These are phyloP conservation scores for Chloropicon primus DNA, from an alignment of 139 green algal genomes.

Conservation along the genomic window DNA sequence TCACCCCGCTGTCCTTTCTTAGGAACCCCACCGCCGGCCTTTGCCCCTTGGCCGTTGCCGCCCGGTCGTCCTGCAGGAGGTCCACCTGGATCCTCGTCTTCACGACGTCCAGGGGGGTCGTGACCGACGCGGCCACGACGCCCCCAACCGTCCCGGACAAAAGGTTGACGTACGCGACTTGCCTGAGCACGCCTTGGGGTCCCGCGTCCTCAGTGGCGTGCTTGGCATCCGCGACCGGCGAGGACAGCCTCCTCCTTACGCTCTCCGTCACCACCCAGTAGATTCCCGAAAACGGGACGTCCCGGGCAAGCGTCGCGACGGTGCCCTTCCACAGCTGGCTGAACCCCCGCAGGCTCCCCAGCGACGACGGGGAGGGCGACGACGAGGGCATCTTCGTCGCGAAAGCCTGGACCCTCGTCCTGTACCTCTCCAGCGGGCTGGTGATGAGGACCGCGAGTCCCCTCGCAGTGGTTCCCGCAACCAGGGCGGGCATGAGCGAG, in stretches of 20 bases:
- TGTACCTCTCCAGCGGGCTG: constrained; percentile 66
- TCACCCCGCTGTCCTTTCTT: not conserved
- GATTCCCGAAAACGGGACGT: constrained; percentile 86
- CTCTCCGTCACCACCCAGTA: constrained; percentile 84
- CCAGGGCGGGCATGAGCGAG: constrained; percentile 32
- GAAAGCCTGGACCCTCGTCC: constrained; percentile 55
- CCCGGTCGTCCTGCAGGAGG: not conserved
- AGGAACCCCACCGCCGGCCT: not conserved
- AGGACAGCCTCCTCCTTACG: constrained; percentile 26
- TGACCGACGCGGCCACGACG: constrained; percentile 37
- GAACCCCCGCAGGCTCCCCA: constrained; percentile 11
- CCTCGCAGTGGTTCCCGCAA: constrained; percentile 46
- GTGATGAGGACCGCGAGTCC: constrained; percentile 53
- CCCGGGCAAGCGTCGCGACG: constrained; percentile 60
- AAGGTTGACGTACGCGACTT: not conserved
- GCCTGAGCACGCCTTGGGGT: not conserved
- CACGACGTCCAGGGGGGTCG: constrained; percentile 63
- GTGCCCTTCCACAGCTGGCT: constrained; percentile 61
- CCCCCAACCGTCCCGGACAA: not conserved
- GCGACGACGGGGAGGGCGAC: not conserved
- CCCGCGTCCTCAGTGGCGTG: not conserved
- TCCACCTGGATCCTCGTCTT: constrained; percentile 67
- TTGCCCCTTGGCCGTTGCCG: not conserved
- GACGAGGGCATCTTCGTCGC: not conserved
- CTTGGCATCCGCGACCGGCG: not conserved